Percentiles rank a stretch among this genome's conserved stretches.
These are phyloP conservation scores for Silene conica DNA, from an alignment of 148 eudicot species.

Conservation along the genomic window DNA sequence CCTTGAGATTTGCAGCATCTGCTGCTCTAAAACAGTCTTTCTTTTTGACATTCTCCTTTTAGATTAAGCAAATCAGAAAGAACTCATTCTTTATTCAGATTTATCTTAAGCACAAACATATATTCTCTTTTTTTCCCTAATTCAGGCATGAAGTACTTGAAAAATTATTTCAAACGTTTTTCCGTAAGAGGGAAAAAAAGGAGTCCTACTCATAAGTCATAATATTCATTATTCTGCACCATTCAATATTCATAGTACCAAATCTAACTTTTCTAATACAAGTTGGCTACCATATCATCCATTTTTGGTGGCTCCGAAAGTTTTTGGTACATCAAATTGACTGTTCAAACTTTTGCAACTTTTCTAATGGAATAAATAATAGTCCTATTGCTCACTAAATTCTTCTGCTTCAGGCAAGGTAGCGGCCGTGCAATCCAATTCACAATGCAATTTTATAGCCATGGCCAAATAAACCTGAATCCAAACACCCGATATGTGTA, in stretches of 20 bases:
- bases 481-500: too few species aligned
- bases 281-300: too few species aligned
- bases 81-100: slow-evolving; percentile 5
- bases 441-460: too few species aligned
- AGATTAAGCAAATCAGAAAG: background rate
- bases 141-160: slow-evolving; percentile 19
- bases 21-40: background rate
- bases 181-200: slow-evolving; percentile 1
- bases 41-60: slow-evolving; percentile 5
- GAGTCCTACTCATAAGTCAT: background rate
- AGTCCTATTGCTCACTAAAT: too few species aligned
- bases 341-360: too few species aligned
- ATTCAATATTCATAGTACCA: background rate
- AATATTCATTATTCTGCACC: slow-evolving; percentile 16
- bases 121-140: background rate
- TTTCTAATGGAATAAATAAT: too few species aligned
- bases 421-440: too few species aligned
- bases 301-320: too few species aligned
- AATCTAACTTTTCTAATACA: too few species aligned
- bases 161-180: slow-evolving; percentile 5
- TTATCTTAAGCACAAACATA: background rate
- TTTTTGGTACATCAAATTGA: too few species aligned
- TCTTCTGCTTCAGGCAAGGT: too few species aligned
- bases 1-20: background rate
- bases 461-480: too few species aligned